Conservation (phyloP, 208 protist genomes). For the Wallacemonas sp. region DNA sequence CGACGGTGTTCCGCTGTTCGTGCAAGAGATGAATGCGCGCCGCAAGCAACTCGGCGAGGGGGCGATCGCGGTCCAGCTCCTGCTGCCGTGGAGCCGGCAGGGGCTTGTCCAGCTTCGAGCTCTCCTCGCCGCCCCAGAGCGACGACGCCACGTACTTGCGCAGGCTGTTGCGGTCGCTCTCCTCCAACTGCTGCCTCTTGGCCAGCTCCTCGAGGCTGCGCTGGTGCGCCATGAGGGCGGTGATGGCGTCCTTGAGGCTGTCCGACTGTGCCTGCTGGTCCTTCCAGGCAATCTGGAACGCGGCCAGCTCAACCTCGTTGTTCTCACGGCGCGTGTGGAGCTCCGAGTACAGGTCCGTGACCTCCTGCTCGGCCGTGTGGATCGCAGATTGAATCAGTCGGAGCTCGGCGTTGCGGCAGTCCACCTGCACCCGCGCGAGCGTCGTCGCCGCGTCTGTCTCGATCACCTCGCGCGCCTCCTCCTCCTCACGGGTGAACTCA, state of each 20-base stretch:
- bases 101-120: constrained; percentile 9
- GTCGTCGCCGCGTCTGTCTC: constrained; percentile 21
- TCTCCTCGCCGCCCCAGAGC: constrained; percentile 16
- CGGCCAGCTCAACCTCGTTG: constrained; percentile 68
- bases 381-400: constrained; percentile 42
- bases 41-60: constrained; percentile 34
- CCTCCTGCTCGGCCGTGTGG: constrained; percentile 23
- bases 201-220: constrained; percentile 42
- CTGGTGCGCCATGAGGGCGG: constrained; percentile 29
- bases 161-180: constrained; percentile 43
- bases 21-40: constrained; percentile 48
- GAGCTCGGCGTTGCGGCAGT: constrained; percentile 40
- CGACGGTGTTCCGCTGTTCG: constrained; percentile 39
- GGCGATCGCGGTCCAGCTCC: constrained; percentile 38
- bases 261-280: constrained; percentile 69
- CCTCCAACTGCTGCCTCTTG: constrained; percentile 54
- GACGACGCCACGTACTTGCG: constrained; percentile 32
- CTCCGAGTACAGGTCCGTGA: constrained; percentile 23
- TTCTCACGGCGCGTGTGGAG: constrained; percentile 32
- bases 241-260: constrained; percentile 36
- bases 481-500: constrained; percentile 29
- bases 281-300: constrained; percentile 78
- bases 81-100: neutral
- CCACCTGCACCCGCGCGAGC: constrained; percentile 19
- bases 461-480: constrained; percentile 29